phyloP scores from a whole-genome alignment of 345 rosid genomes.

The Syzygium grande region DNA sequence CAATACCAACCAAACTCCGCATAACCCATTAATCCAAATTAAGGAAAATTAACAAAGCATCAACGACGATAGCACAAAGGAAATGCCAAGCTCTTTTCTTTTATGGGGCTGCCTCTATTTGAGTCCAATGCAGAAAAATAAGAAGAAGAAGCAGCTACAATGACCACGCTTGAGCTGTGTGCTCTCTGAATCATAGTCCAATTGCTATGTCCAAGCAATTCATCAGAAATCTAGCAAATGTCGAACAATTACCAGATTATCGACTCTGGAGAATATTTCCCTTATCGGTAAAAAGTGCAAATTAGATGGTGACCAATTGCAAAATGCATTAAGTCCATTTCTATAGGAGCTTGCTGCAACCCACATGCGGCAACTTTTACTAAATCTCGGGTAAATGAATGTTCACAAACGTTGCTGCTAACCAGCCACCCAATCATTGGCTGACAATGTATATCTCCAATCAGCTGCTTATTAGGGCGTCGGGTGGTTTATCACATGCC shows the following conservation, averaged over 20 bases:
- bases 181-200: neutral
- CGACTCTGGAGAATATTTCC: neutral
- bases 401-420: neutral
- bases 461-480: neutral
- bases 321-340: neutral
- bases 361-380: neutral
- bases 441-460: neutral
- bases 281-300: neutral
- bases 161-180: neutral
- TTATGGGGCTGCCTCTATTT: neutral
- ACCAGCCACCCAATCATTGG: neutral
- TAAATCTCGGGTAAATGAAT: neutral
- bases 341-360: neutral
- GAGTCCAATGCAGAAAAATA: neutral
- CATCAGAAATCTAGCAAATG: neutral
- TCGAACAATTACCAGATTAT: neutral
- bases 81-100: neutral
- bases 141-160: neutral
- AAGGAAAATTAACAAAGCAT: neutral
- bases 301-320: neutral
- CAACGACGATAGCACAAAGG: neutral
- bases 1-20: accelerated
- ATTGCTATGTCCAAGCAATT: neutral
- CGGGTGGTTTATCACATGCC: neutral
- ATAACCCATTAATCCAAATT: neutral